A percentile compares a stretch with the other conserved stretches of the same genome.
Evolutionary conservation across 140 eudicot species (phyloP).

Genomic region (Flaveria floridana): DNA sequence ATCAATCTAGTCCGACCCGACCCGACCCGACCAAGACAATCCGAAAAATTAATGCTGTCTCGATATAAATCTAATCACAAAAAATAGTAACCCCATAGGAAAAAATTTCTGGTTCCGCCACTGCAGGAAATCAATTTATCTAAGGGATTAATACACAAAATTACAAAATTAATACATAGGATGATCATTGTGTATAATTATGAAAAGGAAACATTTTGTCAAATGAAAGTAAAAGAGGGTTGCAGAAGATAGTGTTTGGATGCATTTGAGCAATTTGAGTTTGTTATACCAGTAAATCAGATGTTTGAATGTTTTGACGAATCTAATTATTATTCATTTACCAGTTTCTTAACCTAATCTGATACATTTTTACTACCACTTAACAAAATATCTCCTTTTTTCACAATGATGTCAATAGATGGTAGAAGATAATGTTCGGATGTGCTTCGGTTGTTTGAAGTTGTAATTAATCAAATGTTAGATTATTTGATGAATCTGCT

Average conservation of each 20-base stretch:
- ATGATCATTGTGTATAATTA: not conserved
- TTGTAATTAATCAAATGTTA: conserved; percentile 5
- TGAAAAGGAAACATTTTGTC: not conserved
- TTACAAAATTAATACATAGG: not conserved
- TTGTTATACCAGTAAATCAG: not conserved
- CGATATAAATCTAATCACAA: too few species aligned
- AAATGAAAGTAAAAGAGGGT: not conserved
- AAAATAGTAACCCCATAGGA: too few species aligned
- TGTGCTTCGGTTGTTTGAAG: not conserved
- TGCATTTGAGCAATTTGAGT: not conserved
- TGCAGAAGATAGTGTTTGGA: not conserved
- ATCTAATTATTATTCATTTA: not conserved
- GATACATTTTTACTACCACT: not conserved
- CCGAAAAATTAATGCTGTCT: too few species aligned
- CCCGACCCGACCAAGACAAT: too few species aligned
- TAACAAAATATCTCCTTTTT: not conserved
- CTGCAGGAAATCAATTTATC: not conserved
- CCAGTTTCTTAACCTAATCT: not conserved
- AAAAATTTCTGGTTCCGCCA: too few species aligned
- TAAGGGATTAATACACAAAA: not conserved
- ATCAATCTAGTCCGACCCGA: too few species aligned
- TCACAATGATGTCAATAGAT: not conserved
- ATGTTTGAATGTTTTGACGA: not conserved
- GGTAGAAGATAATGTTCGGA: not conserved
- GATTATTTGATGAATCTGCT: not conserved